Evolutionary conservation across 495 filamentous ascomycete genomes (phyloP), one percentile per base, ranked within the genome.

Genomic region (Cairneyella variabilis): DNA sequence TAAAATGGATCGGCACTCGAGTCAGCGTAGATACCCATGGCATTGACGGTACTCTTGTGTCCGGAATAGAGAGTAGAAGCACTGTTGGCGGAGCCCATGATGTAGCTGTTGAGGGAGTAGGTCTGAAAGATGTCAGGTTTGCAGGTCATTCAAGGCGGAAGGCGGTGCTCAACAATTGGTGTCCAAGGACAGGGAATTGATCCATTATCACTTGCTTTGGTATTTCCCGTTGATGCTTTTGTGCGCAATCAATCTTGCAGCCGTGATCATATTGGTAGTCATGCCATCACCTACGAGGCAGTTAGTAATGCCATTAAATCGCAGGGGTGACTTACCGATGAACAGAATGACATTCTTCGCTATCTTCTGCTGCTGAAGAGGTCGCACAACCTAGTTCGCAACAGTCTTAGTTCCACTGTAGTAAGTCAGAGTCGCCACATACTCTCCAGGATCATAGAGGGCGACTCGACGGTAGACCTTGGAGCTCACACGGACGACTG

Each of bases 261-360:
- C 51, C 14, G 75, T 80, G 57, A 80, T 78, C 85, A 89, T 89
- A 68, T 88, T 88, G 26, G 84, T 88, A 3, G 85, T 88, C 86
- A 90, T 90, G 48, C 86, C 84, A 53, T 88, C 84, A 39, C 75
- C 70, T 74, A 52, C 12, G 4, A 20, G 17, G 23, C 34, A 17
- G 34, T 12, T 40, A 20, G 11, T 16, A 47, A 34, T 20, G 17
- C 9, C 20, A 14, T 17, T 3, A 17, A 3, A 8, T 0, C 7
- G 1, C 3, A n/a, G 12, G 11, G 7, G 0, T 5, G 10, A 11
- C 66, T 30, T 63, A 65, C 85, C 86, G 47, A 90, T 82, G 69
- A 89, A 89, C 43, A 90, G 75, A 47, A 90, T 77, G 52, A 89
- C 78, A 59, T 90, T 90, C 80, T 89, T 89, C 2, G 85, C 80